phyloP scores from a whole-genome alignment of 352 stramenopile species.

The Globisporangium lucens region DNA sequence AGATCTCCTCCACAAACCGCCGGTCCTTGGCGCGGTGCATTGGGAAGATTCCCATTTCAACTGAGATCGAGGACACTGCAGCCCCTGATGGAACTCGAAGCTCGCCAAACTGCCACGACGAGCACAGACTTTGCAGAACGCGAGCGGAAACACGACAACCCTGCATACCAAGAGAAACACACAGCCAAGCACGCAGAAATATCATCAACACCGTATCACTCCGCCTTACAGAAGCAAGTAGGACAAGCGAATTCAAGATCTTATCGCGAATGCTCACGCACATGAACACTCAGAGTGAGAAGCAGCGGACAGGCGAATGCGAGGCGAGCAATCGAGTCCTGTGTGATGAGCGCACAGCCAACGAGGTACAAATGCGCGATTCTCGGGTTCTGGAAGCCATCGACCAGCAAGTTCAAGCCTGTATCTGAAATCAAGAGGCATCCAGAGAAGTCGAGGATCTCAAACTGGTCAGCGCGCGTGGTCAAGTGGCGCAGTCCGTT shows the following conservation, averaged over 20 bases:
- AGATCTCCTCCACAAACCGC: slow-evolving; percentile 57
- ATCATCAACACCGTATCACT: background rate
- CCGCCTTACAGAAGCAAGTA: background rate
- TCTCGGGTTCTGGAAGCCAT: slow-evolving; percentile 49
- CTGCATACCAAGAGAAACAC: slow-evolving; percentile 10
- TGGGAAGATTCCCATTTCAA: slow-evolving; percentile 65
- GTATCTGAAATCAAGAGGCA: slow-evolving; percentile 53
- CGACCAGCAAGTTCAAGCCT: slow-evolving; percentile 45
- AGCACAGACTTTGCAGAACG: slow-evolving; percentile 57
- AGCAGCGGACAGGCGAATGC: slow-evolving; percentile 64
- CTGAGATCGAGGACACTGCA: slow-evolving; percentile 15
- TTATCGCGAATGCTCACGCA: background rate
- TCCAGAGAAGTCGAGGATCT: slow-evolving; percentile 57
- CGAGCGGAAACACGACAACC: slow-evolving; percentile 60
- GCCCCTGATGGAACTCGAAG: slow-evolving; percentile 33
- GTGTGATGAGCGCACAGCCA: slow-evolving; percentile 56
- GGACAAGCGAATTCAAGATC: background rate
- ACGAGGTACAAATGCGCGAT: slow-evolving; percentile 57
- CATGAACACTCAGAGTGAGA: slow-evolving; percentile 60
- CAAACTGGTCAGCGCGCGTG: slow-evolving; percentile 51
- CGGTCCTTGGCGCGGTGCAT: slow-evolving; percentile 62
- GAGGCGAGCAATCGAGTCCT: slow-evolving; percentile 57
- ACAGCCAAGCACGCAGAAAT: background rate
- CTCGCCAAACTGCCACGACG: slow-evolving; percentile 61
- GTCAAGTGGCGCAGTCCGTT: slow-evolving; percentile 48